Evolutionary conservation across 306 rosid genomes (phyloP).

Genomic region (Abrus pulchellus): DNA sequence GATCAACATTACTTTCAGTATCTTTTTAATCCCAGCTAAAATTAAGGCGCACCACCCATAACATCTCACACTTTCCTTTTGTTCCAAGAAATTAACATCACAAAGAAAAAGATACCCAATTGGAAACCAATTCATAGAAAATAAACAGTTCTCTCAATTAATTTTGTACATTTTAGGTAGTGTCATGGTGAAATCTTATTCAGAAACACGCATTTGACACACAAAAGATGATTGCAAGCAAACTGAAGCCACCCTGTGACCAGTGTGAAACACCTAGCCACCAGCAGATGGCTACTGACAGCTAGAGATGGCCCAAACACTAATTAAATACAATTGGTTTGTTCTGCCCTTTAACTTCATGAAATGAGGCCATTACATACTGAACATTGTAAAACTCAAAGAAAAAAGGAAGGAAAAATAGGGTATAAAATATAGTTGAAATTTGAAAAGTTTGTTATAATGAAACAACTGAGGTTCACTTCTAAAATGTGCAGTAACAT

Average conservation of each 20-base stretch:
- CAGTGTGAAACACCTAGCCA: background rate
- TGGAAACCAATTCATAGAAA: slow-evolving; percentile 14
- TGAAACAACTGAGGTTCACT: slow-evolving; percentile 16
- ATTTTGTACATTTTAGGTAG: background rate
- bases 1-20: slow-evolving; percentile 21
- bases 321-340: slow-evolving; percentile 9
- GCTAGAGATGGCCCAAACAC: slow-evolving; percentile 30
- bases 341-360: slow-evolving; percentile 22
- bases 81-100: slow-evolving; percentile 12
- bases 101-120: slow-evolving; percentile 6
- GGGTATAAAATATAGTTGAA: background rate
- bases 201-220: background rate
- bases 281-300: slow-evolving; percentile 29
- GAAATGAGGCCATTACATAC: background rate
- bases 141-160: slow-evolving; percentile 13
- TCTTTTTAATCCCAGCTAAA: slow-evolving; percentile 30
- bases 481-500: background rate
- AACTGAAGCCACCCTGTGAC: slow-evolving; percentile 22
- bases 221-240: background rate
- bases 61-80: slow-evolving; percentile 19
- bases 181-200: slow-evolving; percentile 20
- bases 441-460: background rate
- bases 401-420: background rate
- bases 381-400: background rate
- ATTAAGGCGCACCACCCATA: background rate